phyloP scores from a whole-genome alignment of 2,329 filamentous ascomycete species.

The Onygenales sp. region DNA sequence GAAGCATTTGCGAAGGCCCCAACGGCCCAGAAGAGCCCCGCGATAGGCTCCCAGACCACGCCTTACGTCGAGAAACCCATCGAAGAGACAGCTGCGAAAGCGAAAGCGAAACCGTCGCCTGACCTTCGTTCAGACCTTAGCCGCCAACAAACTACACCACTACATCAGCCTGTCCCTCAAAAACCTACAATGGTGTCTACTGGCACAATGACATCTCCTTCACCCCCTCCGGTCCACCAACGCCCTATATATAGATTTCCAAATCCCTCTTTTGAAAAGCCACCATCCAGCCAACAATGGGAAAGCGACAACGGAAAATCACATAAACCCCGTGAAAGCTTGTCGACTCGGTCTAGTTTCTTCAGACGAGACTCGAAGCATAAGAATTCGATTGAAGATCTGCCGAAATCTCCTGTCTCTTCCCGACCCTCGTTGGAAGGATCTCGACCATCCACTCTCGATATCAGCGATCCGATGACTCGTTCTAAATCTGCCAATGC shows the following conservation, averaged over 20 bases:
- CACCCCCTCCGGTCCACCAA: slow-evolving; percentile 23
- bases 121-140: slow-evolving; percentile 17
- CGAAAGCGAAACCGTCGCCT: slow-evolving; percentile 15
- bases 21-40: slow-evolving; percentile 21
- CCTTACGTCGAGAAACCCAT: slow-evolving; percentile 9
- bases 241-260: slow-evolving; percentile 48
- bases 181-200: slow-evolving; percentile 53
- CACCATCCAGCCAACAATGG: slow-evolving; percentile 43
- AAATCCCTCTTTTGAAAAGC: slow-evolving; percentile 32
- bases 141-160: slow-evolving; percentile 21
- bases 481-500: slow-evolving; percentile 56
- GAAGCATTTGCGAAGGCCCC: slow-evolving; percentile 59
- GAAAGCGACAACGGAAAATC: slow-evolving; percentile 10
- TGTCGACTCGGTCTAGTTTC: slow-evolving; percentile 1
- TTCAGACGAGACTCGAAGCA: slow-evolving; percentile 32
- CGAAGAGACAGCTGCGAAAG: slow-evolving; percentile 14
- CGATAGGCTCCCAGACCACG: slow-evolving; percentile 16
- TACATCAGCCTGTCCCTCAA: slow-evolving; percentile 38
- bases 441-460: slow-evolving; percentile 50
- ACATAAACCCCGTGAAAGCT: slow-evolving; percentile 5
- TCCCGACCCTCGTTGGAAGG: slow-evolving; percentile 63
- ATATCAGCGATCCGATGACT: slow-evolving; percentile 49
- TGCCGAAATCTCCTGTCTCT: slow-evolving; percentile 46
- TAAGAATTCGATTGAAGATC: slow-evolving; percentile 38
- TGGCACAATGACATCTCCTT: slow-evolving; percentile 67